Base-by-base conservation (phyloP, 139 green algal genomes). In the Nannochloris sp. region DNA sequence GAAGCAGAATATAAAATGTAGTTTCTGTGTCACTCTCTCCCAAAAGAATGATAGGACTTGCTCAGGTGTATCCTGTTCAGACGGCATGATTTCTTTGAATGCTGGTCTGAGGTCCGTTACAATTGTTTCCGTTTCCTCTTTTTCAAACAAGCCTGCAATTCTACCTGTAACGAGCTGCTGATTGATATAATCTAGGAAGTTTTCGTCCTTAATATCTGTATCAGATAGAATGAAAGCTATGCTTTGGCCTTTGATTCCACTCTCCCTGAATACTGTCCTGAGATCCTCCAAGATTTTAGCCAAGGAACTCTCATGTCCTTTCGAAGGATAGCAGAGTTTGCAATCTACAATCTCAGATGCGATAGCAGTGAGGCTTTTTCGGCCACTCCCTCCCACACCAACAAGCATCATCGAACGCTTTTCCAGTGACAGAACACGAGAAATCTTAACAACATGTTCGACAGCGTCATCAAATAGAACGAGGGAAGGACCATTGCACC, bases 131-230 rank as follows among this genome's bases (percentile, higher is more conserved):
- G 96, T 75, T 82, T 97, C 91, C 33, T 97, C 91, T 76, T 94
- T 95, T 62, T 87, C 77, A 66, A 96, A 84, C 44, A 97, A 76
- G 2, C 91, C 91, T n/a, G 89, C 76, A 31, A 95, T 84, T 70
- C 92, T 85, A 44, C 89, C 87, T 6, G 91, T 97, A 83, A 94
- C 92, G 14, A 96, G 78, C 56, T 96, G 81, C 83, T 97, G 91
- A 79, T 97, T 97, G 69, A 97, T 90, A 82, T 96, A 96, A 76
- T 97, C 91, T 58, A 97, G 72, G 81, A 96, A 95, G 26, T 78
- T 77, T 67, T 97, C 91, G 28, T 97, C 84, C 81, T 95, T 96
- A 29, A 97, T 80, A 64, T 97, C 89, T 1, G 84, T 75, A 44
- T 97, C 91, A 8, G 85, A 95, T 78, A 97, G 91, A 29, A 97